phyloP scores from a whole-genome alignment of 164 flowering plant genomes.

The Chimonanthus praecox region DNA sequence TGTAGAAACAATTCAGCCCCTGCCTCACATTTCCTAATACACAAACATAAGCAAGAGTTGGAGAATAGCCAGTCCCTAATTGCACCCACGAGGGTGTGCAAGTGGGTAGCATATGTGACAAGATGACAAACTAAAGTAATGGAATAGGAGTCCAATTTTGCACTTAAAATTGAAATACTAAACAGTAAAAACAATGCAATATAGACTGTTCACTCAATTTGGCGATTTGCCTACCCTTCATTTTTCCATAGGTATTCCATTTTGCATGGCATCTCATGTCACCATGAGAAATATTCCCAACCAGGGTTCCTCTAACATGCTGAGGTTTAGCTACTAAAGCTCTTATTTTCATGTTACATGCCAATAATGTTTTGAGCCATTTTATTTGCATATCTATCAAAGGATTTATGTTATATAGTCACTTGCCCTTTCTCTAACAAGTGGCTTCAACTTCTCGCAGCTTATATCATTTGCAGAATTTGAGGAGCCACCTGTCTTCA shows the following conservation, averaged over 20 bases:
- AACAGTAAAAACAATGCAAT: too few relatives aligned
- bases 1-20: neutral
- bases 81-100: too few relatives aligned
- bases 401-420: neutral
- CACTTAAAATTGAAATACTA: too few relatives aligned
- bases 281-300: neutral
- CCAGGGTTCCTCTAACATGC: neutral
- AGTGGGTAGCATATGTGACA: too few relatives aligned
- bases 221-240: too few relatives aligned
- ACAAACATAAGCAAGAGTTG: neutral
- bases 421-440: conserved; percentile 3
- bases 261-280: neutral
- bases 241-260: neutral
- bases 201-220: too few relatives aligned
- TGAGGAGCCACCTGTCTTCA: conserved; percentile 64
- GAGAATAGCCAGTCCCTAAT: too few relatives aligned
- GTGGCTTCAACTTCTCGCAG: conserved; percentile 41
- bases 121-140: too few relatives aligned
- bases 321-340: neutral
- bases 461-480: conserved; percentile 59
- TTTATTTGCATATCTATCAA: neutral
- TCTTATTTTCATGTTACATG: too few relatives aligned
- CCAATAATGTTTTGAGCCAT: neutral
- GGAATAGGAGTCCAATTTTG: too few relatives aligned
- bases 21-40: too few relatives aligned